Percentiles rank a stretch among this genome's conserved stretches.
phyloP scores from a whole-genome alignment of 352 stramenopile species.

The Blastocystis sp. region DNA sequence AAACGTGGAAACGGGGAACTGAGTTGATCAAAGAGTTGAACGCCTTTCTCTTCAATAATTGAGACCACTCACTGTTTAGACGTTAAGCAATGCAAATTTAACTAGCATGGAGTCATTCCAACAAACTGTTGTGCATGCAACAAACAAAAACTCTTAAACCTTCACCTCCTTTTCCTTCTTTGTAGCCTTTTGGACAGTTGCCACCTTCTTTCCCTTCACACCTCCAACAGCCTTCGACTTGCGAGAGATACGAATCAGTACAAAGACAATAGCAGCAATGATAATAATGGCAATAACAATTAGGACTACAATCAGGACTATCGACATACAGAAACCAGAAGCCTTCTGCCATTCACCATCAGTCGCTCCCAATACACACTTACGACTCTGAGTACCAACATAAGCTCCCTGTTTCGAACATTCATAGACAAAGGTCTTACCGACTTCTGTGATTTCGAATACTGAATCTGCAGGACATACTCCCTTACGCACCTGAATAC shows the following conservation, averaged over 20 bases:
- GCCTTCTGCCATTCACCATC: slow-evolving; percentile 20
- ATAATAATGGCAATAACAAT: slow-evolving; percentile 7
- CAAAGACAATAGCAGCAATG: background rate
- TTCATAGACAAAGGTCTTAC: background rate
- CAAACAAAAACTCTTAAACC: slow-evolving; percentile 2
- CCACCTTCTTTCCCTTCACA: slow-evolving; percentile 11
- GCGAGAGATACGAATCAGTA: background rate
- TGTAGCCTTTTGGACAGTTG: background rate
- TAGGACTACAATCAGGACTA: background rate
- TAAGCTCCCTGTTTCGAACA: background rate
- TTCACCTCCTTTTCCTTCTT: slow-evolving; percentile 3
- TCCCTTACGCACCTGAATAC: background rate
- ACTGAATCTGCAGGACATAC: background rate
- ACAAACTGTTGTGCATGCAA: background rate
- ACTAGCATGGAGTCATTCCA: no score
- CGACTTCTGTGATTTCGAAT: slow-evolving; percentile 13
- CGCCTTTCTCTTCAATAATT: no score
- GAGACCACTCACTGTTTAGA: no score
- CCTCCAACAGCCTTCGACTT: slow-evolving; percentile 30
- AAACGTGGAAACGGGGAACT: slow-evolving; percentile 20
- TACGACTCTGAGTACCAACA: slow-evolving; percentile 5
- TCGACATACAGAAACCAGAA: background rate
- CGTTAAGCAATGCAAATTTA: no score
- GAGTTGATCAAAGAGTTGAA: background rate
- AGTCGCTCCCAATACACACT: background rate